Conservation (phyloP, 371 early-diverging fungal species). For the Blastocladiella emersonii region DNA sequence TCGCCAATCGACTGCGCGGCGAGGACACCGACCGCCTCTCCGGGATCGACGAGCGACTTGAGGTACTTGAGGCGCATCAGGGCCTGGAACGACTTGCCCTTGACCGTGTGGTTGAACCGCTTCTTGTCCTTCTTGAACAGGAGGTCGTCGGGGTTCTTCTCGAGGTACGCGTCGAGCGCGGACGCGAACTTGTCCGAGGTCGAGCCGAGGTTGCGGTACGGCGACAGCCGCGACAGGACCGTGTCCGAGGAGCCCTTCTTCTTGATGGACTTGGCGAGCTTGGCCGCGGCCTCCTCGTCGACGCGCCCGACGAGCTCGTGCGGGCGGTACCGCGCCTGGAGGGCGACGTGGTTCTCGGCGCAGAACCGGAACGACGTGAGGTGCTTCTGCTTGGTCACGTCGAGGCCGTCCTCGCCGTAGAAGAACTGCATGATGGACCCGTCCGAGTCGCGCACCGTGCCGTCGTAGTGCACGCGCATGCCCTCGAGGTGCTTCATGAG, state of each 20-base stretch:
- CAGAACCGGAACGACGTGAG: constrained; percentile 83
- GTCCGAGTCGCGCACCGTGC: constrained; percentile 89
- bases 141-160: constrained; percentile 62
- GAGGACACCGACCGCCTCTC: constrained; percentile 99
- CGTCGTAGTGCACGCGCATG: constrained; percentile 95
- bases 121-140: constrained; percentile 53
- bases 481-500: constrained; percentile 98
- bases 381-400: constrained; percentile 90
- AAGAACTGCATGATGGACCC: constrained; percentile 90
- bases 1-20: constrained; percentile 99
- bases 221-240: constrained; percentile 61
- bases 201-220: constrained; percentile 72
- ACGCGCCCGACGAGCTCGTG: constrained; percentile 50
- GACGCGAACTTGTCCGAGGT: constrained; percentile 74
- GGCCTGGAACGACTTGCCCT: constrained; percentile 63
- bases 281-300: constrained; percentile 61
- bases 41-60: constrained; percentile 82
- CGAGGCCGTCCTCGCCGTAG: constrained; percentile 99
- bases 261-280: constrained; percentile 53
- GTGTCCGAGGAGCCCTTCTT: constrained; percentile 65
- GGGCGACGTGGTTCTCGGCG: constrained; percentile 74
- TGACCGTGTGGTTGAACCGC: constrained; percentile 69
- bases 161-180: constrained; percentile 63
- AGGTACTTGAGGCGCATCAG: constrained; percentile 80
- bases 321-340: constrained; percentile 68